phyloP scores from a whole-genome alignment of 2,329 filamentous ascomycete species.

The Cladosporium sp. region DNA sequence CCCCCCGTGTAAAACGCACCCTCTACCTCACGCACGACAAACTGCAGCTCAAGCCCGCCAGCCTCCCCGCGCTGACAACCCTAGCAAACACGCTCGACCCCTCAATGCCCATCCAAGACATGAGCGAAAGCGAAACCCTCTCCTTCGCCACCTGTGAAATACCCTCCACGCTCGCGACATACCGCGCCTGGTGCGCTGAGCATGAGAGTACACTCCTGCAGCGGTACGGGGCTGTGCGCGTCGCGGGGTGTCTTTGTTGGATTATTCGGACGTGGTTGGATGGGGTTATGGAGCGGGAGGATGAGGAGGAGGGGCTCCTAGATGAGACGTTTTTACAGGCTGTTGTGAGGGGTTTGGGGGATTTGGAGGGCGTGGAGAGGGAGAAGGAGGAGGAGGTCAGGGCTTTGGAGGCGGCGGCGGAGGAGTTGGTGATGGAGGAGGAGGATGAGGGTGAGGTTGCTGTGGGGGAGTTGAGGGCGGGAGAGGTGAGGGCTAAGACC shows the following conservation, averaged over 20 bases:
- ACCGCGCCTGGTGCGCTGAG: not conserved
- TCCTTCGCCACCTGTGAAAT: not conserved
- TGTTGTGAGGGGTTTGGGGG: not conserved
- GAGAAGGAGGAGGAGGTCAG: not conserved
- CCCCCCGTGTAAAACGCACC: not conserved
- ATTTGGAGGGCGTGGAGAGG: slow-evolving; percentile 2
- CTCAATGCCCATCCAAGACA: too few species aligned
- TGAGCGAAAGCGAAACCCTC: too few species aligned
- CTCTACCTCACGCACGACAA: not conserved
- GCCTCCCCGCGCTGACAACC: not conserved
- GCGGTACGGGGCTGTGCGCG: not conserved
- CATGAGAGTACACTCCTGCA: not conserved
- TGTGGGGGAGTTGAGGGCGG: too few species aligned
- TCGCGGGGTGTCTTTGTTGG: not conserved
- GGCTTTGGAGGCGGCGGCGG: not conserved
- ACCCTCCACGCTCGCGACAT: not conserved
- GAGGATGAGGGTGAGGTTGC: not conserved
- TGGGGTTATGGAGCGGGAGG: not conserved
- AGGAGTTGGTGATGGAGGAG: not conserved
- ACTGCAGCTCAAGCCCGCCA: not conserved
- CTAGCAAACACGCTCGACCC: not conserved
- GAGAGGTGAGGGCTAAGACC: too few species aligned
- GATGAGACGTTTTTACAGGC: not conserved
- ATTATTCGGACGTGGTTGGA: not conserved
- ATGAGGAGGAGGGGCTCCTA: not conserved